A percentile compares a stretch with the other conserved stretches of the same genome.
These are phyloP conservation scores for Aspergillus haitiensis DNA, from an alignment of 495 filamentous ascomycete genomes.

Conservation along the genomic window DNA sequence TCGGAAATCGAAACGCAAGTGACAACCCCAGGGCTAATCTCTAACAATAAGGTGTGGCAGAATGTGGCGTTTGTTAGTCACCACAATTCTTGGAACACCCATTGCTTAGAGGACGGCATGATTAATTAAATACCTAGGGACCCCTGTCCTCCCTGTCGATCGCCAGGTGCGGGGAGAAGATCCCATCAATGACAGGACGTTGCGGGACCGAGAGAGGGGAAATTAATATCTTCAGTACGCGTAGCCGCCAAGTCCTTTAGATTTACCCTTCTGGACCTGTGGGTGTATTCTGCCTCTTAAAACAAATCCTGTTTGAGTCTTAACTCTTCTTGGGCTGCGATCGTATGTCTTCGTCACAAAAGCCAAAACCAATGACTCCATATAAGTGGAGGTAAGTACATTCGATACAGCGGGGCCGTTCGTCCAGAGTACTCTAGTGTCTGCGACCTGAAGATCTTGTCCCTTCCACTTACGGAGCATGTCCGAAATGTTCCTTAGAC, in stretches of 20 bases:
- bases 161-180: slow-evolving; percentile 24
- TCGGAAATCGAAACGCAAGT: slow-evolving; percentile 2
- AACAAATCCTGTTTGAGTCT: not conserved
- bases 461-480: too few species aligned
- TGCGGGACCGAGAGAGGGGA: slow-evolving; percentile 1
- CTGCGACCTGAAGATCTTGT: too few species aligned
- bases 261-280: not conserved
- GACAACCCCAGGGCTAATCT: slow-evolving; percentile 15
- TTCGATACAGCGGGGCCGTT: not conserved
- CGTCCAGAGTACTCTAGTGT: too few species aligned
- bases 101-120: slow-evolving; percentile 23
- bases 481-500: too few species aligned
- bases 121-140: slow-evolving; percentile 20
- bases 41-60: slow-evolving; percentile 19
- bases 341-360: too few species aligned
- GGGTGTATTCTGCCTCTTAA: not conserved
- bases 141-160: slow-evolving; percentile 27
- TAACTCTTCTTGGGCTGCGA: not conserved
- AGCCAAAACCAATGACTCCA: too few species aligned
- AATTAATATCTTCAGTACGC: not conserved
- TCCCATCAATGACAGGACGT: slow-evolving; percentile 21
- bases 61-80: slow-evolving; percentile 25
- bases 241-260: not conserved
- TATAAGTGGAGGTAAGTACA: not conserved
- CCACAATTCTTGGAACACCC: slow-evolving; percentile 20